Evolutionary conservation across 2,329 filamentous ascomycete species (phyloP).

Genomic region (Claviceps sp.): DNA sequence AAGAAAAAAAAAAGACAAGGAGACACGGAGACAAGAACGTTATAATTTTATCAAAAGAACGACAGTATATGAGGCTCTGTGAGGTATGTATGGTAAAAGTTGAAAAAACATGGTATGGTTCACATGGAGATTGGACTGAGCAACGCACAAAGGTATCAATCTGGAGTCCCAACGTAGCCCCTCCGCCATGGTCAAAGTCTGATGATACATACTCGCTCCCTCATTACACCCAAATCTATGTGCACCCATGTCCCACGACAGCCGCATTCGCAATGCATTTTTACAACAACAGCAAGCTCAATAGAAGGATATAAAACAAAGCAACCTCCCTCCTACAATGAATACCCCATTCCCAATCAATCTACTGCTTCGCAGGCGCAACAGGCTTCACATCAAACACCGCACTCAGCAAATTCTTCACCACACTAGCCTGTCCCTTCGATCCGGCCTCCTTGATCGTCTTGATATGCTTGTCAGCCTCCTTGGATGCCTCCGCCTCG

Average conservation of each 20-base stretch:
- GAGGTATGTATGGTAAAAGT: too few species aligned
- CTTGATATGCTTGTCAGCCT: slow-evolving; percentile 65
- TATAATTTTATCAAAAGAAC: too few species aligned
- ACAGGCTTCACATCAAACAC: slow-evolving; percentile 74
- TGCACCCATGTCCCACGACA: background rate
- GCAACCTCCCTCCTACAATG: background rate
- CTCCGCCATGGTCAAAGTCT: too few species aligned
- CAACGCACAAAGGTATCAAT: too few species aligned
- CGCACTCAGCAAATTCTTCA: slow-evolving; percentile 72
- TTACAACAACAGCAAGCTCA: background rate
- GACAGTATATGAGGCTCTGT: too few species aligned
- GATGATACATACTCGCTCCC: background rate
- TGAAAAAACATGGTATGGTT: too few species aligned
- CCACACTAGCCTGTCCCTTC: slow-evolving; percentile 65
- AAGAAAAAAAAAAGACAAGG: too few species aligned
- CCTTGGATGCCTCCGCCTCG: slow-evolving; percentile 66
- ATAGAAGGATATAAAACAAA: background rate
- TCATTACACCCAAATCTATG: background rate
- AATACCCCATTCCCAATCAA: background rate
- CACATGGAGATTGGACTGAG: too few species aligned
- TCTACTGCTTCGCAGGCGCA: slow-evolving; percentile 21
- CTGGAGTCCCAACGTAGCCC: background rate
- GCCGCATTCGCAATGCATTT: background rate
- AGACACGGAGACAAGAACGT: too few species aligned
- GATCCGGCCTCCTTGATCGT: slow-evolving; percentile 71